Evolutionary conservation across 306 rosid genomes (phyloP), one percentile per base, ranked within the genome.

Genomic region (Mucuna pruriens): DNA sequence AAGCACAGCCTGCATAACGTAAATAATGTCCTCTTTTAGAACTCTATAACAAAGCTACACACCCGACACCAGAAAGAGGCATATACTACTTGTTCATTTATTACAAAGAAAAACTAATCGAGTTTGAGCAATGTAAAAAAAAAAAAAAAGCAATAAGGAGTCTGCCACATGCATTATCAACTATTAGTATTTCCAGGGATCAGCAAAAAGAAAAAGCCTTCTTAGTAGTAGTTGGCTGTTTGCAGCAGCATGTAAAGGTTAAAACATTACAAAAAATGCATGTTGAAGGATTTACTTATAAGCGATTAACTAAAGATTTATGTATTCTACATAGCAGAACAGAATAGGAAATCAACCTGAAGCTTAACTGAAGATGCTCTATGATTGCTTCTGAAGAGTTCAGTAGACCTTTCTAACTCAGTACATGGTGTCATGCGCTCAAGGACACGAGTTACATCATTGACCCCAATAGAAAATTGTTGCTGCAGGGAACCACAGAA

Each of bases 381-480:
- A 34, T 25, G 51, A 39, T 69, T 87, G 78, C 67, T 46, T 76
- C 81, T 31, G 33, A 68, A n/a, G 26, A 10, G 68, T 61, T 71
- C 74, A 66, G 75, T 16, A 52, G 75, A 76, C 67, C 46, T 72
- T 72, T 58, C 84, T 58, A 54, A 64, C 75, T 82, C 78, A 19
- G 75, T 55, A 67, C 81, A 26, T 2, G 93, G 94, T n/a, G 64
- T 65, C 98, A 94, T 94, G 52, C 89, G 94, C 87, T 94, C 95
- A 65, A 94, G 97, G 22, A 90, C 85, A 15, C 93, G 91, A 36
- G 94, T 88, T 42, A 92, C 98, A 8, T 92, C 98, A 79, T 94
- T 92, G 73, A 90, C 97, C 58, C 98, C 96, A 60, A 94, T 85
- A 49, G 94, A 86, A 74, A 92, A 92, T 73, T 88, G 96, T 89